Evolutionary conservation across 2,329 filamentous ascomycete species (phyloP).

Genomic region (Xylariales sp.): DNA sequence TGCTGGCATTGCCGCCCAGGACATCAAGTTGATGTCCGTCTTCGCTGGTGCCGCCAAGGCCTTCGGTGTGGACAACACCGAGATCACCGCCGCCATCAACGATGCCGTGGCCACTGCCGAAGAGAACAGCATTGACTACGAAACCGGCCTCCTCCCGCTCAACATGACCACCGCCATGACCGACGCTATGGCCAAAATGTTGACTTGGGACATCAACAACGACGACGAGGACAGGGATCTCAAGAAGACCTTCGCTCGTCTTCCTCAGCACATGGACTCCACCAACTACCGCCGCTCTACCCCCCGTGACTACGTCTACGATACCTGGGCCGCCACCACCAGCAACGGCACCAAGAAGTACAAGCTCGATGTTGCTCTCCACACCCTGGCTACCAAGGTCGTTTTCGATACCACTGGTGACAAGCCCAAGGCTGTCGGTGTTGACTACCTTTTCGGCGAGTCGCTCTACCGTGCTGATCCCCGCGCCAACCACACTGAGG

Average conservation of each 20-base stretch:
- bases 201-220: slow-evolving; percentile 61
- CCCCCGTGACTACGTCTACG: slow-evolving; percentile 60
- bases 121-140: slow-evolving; percentile 36
- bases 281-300: slow-evolving; percentile 64
- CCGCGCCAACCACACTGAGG: slow-evolving; percentile 37
- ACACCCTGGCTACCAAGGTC: slow-evolving; percentile 59
- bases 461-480: slow-evolving; percentile 61
- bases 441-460: slow-evolving; percentile 61
- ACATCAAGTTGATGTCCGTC: slow-evolving; percentile 40
- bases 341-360: slow-evolving; percentile 64
- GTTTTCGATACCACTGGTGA: slow-evolving; percentile 54
- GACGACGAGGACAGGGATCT: slow-evolving; percentile 58
- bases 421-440: slow-evolving; percentile 58
- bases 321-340: slow-evolving; percentile 40
- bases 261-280: slow-evolving; percentile 66
- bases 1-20: slow-evolving; percentile 35
- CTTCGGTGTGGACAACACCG: slow-evolving; percentile 34
- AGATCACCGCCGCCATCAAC: slow-evolving; percentile 30
- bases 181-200: slow-evolving; percentile 43
- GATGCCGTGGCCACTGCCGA: slow-evolving; percentile 28
- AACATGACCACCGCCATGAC: slow-evolving; percentile 38
- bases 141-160: slow-evolving; percentile 39
- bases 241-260: slow-evolving; percentile 53
- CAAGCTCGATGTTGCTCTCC: slow-evolving; percentile 65
- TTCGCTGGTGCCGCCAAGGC: slow-evolving; percentile 41